phyloP scores from a whole-genome alignment of 2,329 filamentous ascomycete genomes.

The Colletotrichum endophyticum region DNA sequence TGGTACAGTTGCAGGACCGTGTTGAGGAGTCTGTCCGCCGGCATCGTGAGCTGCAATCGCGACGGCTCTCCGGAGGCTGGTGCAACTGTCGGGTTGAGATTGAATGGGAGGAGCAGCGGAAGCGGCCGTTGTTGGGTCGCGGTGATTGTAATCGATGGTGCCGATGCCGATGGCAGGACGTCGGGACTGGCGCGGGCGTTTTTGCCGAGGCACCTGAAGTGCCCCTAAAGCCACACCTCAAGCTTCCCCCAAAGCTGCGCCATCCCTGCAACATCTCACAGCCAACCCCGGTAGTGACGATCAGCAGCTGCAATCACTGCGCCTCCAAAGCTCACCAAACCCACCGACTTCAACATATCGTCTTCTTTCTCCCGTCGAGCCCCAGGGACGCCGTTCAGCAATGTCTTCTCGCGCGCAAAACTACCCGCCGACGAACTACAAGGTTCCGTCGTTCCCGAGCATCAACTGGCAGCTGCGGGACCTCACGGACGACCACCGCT shows the following conservation, averaged over 20 bases:
- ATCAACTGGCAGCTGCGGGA: conserved; percentile 75
- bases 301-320: background rate
- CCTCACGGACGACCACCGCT: conserved; percentile 42
- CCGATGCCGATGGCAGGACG: conserved; percentile 5
- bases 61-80: background rate
- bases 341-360: conserved; percentile 1
- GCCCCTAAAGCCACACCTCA: conserved; percentile 17
- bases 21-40: conserved; percentile 69
- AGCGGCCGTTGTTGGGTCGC: background rate
- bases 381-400: background rate
- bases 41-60: conserved; percentile 50
- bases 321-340: conserved; percentile 1
- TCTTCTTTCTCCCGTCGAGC: background rate
- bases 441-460: conserved; percentile 76
- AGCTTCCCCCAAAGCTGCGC: background rate
- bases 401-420: conserved; percentile 13
- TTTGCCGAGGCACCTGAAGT: conserved; percentile 31
- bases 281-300: conserved; percentile 4
- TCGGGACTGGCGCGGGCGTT: conserved; percentile 4
- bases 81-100: background rate
- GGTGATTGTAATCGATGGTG: background rate
- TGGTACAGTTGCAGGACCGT: conserved; percentile 67
- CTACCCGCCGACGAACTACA: conserved; percentile 59
- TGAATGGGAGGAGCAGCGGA: background rate
- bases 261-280: conserved; percentile 14